Base-by-base conservation (phyloP, 495 filamentous ascomycete genomes). In the Penicillium atrosanguineum region DNA sequence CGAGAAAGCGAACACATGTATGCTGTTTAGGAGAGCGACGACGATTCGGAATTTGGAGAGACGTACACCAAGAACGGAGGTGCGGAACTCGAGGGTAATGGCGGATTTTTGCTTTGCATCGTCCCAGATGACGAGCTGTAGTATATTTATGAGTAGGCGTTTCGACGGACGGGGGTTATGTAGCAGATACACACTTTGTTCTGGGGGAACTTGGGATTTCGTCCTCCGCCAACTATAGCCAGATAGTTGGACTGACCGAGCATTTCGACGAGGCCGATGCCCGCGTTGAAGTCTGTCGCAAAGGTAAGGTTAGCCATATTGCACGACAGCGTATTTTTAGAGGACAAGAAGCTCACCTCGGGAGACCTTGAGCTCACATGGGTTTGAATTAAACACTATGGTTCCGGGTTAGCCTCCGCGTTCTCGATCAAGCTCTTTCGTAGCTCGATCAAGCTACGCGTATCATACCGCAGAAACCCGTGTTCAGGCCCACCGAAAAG, bases 191-290 rank as follows among this genome's bases (percentile, higher is more conserved):
- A 64, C 60, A 87, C 91, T 73, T 95, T 96, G 73, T 95, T 95
- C 56, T 85, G 83, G 0, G 90, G 85, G 60, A 90, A 94, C 59
- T 93, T 93, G 40, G 92, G 91, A 53, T 86, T 83, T 58, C 80
- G 87, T 37, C 94, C 93, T 50, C 94, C 94, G 49, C 93, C 91
- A 25, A 96, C 90, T 25, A 96, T 83, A 19, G 89, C 94, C 20
- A 97, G 76, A 65, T 88, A 95, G 70, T 92, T 94, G 45, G 88
- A 86, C 59, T 87, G 86, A 49, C 89, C 89, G 50, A 96, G 85
- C 90, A 96, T 95, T 67, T 89, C 85, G 14, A 84, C 91, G 31
- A 88, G 70, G 18, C 88, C 90, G 39, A 97, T 83, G 16, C 92
- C 91, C 25, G 86, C 89, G 65, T 89, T 88, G 74, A 95, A 88